A percentile compares a stretch with the other conserved stretches of the same genome.
Conservation (phyloP, 768 basidiomycete species). For the Scleroderma citrinum region DNA sequence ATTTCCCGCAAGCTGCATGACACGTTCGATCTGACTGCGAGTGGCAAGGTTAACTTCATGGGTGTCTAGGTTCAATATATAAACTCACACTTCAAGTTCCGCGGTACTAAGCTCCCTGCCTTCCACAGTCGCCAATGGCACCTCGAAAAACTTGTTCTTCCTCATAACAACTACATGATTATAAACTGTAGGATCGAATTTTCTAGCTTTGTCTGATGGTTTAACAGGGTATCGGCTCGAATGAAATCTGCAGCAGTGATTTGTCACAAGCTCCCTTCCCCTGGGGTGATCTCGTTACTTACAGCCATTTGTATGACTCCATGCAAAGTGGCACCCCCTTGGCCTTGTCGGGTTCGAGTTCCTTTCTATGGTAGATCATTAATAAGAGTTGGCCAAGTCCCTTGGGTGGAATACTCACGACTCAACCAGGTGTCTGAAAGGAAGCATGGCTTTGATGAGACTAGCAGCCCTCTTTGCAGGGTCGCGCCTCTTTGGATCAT, state of each 20-base stretch:
- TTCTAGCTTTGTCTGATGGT: slow-evolving; percentile 76
- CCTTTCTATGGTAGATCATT: slow-evolving; percentile 38
- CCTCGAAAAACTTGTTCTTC: slow-evolving; percentile 87
- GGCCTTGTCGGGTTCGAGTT: slow-evolving; percentile 84
- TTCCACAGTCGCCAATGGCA: slow-evolving; percentile 57
- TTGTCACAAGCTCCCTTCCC: background rate
- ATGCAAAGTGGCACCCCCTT: slow-evolving; percentile 78
- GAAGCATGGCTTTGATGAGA: slow-evolving; percentile 77
- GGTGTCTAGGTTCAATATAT: background rate
- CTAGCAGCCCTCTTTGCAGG: slow-evolving; percentile 74
- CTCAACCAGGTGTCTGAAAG: slow-evolving; percentile 81
- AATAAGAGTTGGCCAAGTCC: background rate
- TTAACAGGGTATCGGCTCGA: slow-evolving; percentile 81
- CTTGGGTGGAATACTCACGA: slow-evolving; percentile 41
- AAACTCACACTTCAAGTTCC: slow-evolving; percentile 66
- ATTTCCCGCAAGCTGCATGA: slow-evolving; percentile 58
- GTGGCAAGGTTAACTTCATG: slow-evolving; percentile 3
- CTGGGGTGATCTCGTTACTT: slow-evolving; percentile 23
- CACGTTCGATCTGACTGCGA: slow-evolving; percentile 56
- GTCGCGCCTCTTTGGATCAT: slow-evolving; percentile 48
- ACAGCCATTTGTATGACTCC: slow-evolving; percentile 94
- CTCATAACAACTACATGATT: slow-evolving; percentile 89
- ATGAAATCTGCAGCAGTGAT: slow-evolving; percentile 62
- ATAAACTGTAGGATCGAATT: slow-evolving; percentile 67
- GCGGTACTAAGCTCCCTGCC: slow-evolving; percentile 71